Base-by-base conservation (phyloP, 345 rosid species). In the Sapria himalayana region DNA sequence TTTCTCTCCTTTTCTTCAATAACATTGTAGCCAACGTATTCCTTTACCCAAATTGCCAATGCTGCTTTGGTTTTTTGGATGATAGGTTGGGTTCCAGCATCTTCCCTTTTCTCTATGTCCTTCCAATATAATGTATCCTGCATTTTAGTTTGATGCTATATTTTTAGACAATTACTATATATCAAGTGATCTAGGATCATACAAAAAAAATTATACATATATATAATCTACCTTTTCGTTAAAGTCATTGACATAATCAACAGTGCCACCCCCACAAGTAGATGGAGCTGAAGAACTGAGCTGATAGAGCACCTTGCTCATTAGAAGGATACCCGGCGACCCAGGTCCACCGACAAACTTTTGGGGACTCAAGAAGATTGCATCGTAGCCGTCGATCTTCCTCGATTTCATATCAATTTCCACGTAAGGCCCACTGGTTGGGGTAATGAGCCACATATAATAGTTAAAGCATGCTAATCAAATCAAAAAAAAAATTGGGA, bases 181-280 rank as follows among this genome's bases (percentile, higher is more conserved):
- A n/a, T n/a, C n/a, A n/a, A n/a, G n/a, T n/a, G n/a, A n/a, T n/a
- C n/a, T n/a, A n/a, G n/a, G n/a, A n/a, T n/a, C n/a, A n/a, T n/a
- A n/a, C n/a, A n/a, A n/a, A n/a, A n/a, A n/a, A n/a, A n/a, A n/a
- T n/a, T n/a, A n/a, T n/a, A n/a, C n/a, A 1, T 0, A 23, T 9
- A 3, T 0, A 15, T 32, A 14, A 15, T 5, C 9, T 43, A 68
- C 85, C 72, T 66, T 52, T 15, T 76, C 74, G 20, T 16, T 38
- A 42, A 64, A 69, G 37, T 62, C 66, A 41, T 69, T 76, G 37
- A 76, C 85, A 34, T 66, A 76, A 19, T 41, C 9, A 5, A 72
- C 77, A 14, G 80, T 69, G 33, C 85, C 80, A 9, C 85, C 85
- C 9, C 80, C 80, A 34, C 68, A 72, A 4, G 80, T 72, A 1